Evolutionary conservation across 257 asterid genomes (phyloP).

Genomic region (Perilla frutescens): DNA sequence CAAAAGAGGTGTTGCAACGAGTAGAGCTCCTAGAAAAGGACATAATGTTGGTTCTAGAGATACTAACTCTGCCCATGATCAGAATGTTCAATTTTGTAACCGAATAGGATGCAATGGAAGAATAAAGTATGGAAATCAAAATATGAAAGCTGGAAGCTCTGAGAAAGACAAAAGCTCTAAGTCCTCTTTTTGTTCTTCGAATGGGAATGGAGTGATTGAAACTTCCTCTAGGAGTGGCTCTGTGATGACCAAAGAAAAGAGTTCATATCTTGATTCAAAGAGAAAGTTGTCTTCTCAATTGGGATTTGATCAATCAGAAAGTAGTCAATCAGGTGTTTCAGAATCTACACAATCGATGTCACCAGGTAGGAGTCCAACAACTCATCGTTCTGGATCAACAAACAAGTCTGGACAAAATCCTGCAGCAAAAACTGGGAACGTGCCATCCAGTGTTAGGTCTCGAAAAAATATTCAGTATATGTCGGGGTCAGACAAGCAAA

Average conservation of each 20-base stretch:
- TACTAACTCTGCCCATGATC: slow-evolving; percentile 41
- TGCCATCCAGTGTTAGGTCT: slow-evolving; percentile 38
- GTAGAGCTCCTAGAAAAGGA: slow-evolving; percentile 49
- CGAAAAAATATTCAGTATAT: slow-evolving; percentile 35
- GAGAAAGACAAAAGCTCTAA: slow-evolving; percentile 54
- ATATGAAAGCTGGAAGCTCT: slow-evolving; percentile 39
- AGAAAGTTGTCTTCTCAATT: slow-evolving; percentile 42
- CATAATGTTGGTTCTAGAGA: slow-evolving; percentile 43
- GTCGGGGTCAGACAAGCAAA: slow-evolving; percentile 31
- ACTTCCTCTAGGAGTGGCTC: slow-evolving; percentile 48
- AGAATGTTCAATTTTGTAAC: slow-evolving; percentile 64
- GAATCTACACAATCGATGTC: slow-evolving; percentile 32
- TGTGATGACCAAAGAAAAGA: slow-evolving; percentile 35
- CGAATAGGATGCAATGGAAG: slow-evolving; percentile 85
- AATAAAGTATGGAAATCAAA: slow-evolving; percentile 51
- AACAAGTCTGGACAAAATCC: slow-evolving; percentile 38
- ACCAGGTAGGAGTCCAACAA: slow-evolving; percentile 28
- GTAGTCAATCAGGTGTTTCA: slow-evolving; percentile 45
- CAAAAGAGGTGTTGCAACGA: slow-evolving; percentile 48
- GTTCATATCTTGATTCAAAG: slow-evolving; percentile 41
- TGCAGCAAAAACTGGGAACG: slow-evolving; percentile 40
- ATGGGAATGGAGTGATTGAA: slow-evolving; percentile 46
- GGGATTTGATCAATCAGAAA: slow-evolving; percentile 45
- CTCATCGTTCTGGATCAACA: slow-evolving; percentile 33
- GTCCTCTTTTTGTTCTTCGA: slow-evolving; percentile 47